Evolutionary conservation across 371 early-diverging fungal species (phyloP), one percentile per base, ranked within the genome.

Genomic region (Mortierella sp.): DNA sequence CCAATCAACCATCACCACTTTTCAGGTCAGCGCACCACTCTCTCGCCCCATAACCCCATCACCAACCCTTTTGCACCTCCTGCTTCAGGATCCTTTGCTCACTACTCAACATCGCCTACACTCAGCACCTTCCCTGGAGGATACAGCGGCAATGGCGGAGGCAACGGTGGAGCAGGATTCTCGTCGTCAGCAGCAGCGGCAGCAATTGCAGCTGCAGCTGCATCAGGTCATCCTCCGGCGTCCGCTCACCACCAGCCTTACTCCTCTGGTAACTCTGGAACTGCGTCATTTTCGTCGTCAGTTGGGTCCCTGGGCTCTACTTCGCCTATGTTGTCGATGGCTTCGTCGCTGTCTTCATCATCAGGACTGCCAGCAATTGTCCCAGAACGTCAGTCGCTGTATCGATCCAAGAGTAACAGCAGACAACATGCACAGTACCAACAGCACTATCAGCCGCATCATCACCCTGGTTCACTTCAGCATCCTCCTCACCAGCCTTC

Each of bases 371-470:
- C 85, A 1, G 79, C 85, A 24, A 84, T 84, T 52, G 85, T 84
- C 0, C 85, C 85, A 24, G 85, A 84, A 44, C 85, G 85, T 0
- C 81, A 84, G 44, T 81, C 85, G 31, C 45, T 84, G 45, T 81
- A 84, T 74, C 74, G 85, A 48, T 84, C 85, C 34, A 84, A 84
- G 77, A 84, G 85, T 45, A 84, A 81, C 68, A 68, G 85, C 55
- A 79, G 85, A 60, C 79, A 81, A 55, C 60, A 80, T 68, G 26
- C 75, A 14, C 81, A 78, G 19, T 84, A 81, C 55, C 31, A 75
- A 57, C 48, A 48, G 11, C 76, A 57, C 6, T 74, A 70, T 16
- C 76, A 60, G 63, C 52, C 76, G 16, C 65, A 74, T 52, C 84
- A 79, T 5, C 77, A 76, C 24, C 28, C 45, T 42, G 52, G 70